A percentile compares a stretch with the other conserved stretches of the same genome.
phyloP scores from a whole-genome alignment of 2,329 filamentous ascomycete species.

The Coniochaeta sp. region DNA sequence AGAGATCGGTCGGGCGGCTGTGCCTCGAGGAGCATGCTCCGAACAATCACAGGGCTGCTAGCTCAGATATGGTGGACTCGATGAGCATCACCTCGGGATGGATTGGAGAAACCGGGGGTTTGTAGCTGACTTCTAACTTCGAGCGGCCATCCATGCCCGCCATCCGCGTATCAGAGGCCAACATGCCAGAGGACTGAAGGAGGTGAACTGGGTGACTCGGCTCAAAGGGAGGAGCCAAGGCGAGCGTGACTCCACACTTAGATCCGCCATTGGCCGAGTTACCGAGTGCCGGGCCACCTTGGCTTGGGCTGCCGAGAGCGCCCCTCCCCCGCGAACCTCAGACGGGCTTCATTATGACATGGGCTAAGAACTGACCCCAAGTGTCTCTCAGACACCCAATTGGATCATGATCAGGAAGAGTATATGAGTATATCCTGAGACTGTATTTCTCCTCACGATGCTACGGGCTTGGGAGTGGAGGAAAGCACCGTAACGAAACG shows the following conservation, averaged over 20 bases:
- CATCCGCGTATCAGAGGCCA: neutral
- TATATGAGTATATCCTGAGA: too few species aligned
- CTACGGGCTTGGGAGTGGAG: too few species aligned
- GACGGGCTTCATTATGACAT: neutral
- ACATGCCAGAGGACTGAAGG: constrained; percentile 8
- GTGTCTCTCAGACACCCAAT: neutral
- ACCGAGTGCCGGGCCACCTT: constrained; percentile 25
- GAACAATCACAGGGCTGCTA: neutral
- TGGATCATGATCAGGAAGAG: neutral
- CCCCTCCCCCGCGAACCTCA: constrained; percentile 2
- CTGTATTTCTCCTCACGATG: too few species aligned
- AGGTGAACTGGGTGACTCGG: constrained; percentile 19
- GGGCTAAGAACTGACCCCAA: neutral
- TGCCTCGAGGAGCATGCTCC: neutral
- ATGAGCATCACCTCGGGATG: neutral
- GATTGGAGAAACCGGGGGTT: neutral
- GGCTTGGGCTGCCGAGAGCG: neutral
- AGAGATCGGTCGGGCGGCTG: constrained; percentile 19
- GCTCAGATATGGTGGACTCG: neutral
- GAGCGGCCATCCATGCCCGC: neutral
- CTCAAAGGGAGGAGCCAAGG: constrained; percentile 24
- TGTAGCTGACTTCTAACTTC: neutral
- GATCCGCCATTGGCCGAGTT: constrained; percentile 39
- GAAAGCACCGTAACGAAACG: too few species aligned
- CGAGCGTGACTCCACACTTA: constrained; percentile 9